Evolutionary conservation across 2,329 filamentous ascomycete species (phyloP), one percentile per base, ranked within the genome.

Genomic region (Cladosporium sp.): DNA sequence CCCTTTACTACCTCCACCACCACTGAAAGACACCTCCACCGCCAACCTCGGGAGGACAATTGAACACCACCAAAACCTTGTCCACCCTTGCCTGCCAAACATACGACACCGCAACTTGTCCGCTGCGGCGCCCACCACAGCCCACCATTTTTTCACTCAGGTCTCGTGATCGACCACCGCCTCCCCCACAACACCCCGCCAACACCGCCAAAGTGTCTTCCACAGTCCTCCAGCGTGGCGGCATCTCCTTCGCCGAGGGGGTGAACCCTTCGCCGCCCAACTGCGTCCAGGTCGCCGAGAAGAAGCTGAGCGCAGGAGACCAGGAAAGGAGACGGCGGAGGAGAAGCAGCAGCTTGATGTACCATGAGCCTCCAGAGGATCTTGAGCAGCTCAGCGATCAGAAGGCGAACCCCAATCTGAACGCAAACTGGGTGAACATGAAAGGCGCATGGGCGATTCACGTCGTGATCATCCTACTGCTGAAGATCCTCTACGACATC

Each of bases 371-470:
- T 65, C 89, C 90, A 68, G 95, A 99, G 85, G 96, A 94, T 65
- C 88, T 97, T 77, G 95, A 99, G 84, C 95, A 97, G 82, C 92
- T 96, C 80, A 97, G 91, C 77, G 95, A 99, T 80, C 95, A 98
- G 84, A 92, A 93, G 66, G 92, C 92, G 44, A 85, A 97, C 73
- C 95, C 95, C 62, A 99, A 99, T 77, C 82, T 97, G 76, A 99
- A 99, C 80, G 93, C 95, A 73, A 92, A 97, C 82, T 99, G 95
- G 95, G 96, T 97, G 72, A 98, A 98, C 80, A 92, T 93, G 75
- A 99, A 99, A 88, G 95, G 95, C 80, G 95, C 95, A 75, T 99
- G 95, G 95, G 93, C 91, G 68, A 97, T 99, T 78, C 95, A 99
- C 81, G 87, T 97, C 73, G 92, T 99, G 75, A 84, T 97, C 75